Percentiles rank a stretch among this genome's conserved stretches.
Evolutionary conservation across 768 basidiomycete genomes (phyloP).

Genomic region (Lactifluus piperatus): DNA sequence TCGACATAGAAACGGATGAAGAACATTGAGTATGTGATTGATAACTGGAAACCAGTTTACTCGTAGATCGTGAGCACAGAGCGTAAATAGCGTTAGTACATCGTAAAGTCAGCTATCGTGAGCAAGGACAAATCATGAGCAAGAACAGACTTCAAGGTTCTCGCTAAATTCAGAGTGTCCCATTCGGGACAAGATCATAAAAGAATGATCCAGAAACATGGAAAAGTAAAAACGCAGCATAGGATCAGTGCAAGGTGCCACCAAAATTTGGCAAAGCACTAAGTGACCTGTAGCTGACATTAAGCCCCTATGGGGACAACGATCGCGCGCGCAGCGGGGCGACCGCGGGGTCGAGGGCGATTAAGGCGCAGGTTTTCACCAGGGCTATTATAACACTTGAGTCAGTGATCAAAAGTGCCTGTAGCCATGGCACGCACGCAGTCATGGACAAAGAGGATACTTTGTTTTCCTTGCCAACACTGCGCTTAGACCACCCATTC

Average conservation of each 20-base stretch:
- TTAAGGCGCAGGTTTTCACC: constrained; percentile 36
- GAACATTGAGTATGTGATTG: not conserved
- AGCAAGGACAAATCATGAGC: constrained; percentile 14
- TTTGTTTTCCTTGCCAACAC: constrained; percentile 39
- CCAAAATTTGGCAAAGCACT: too few relatives aligned
- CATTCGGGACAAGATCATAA: not conserved
- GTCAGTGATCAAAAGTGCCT: not conserved
- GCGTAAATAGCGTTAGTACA: constrained; percentile 1
- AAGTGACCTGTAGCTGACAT: too few relatives aligned
- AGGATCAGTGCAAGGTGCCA: not conserved
- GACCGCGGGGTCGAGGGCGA: constrained; percentile 38
- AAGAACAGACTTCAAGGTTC: not conserved
- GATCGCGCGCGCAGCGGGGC: constrained; percentile 28
- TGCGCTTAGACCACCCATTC: constrained; percentile 59
- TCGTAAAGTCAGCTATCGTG: constrained; percentile 16
- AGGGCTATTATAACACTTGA: constrained; percentile 28
- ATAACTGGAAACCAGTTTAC: not conserved
- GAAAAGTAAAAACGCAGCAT: not conserved
- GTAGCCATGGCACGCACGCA: constrained; percentile 41
- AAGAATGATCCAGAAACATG: not conserved
- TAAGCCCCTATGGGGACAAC: not conserved
- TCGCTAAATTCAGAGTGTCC: not conserved
- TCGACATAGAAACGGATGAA: not conserved
- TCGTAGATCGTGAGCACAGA: constrained; percentile 7
- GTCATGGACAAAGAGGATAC: constrained; percentile 33